phyloP scores from a whole-genome alignment of 352 stramenopile species.

The Thraustotheca clavata region DNA sequence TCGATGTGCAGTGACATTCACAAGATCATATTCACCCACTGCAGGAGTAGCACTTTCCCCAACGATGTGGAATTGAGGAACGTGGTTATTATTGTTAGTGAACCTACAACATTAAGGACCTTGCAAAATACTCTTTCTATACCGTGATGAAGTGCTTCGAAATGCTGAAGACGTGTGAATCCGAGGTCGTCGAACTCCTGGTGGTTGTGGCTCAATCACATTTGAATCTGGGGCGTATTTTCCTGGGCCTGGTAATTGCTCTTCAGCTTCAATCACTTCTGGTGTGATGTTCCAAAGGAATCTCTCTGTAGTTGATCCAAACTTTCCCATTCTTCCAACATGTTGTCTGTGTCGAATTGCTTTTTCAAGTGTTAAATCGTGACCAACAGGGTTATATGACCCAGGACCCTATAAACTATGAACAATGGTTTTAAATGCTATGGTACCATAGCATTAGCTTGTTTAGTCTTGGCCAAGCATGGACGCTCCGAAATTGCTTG shows the following conservation, averaged over 20 bases:
- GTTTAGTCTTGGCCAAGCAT: constrained; percentile 41
- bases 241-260: constrained; percentile 44
- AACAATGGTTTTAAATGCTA: not conserved
- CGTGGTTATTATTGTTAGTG: constrained; percentile 19
- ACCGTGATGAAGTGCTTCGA: constrained; percentile 4
- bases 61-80: constrained; percentile 19
- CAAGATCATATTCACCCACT: constrained; percentile 17
- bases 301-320: constrained; percentile 66
- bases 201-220: constrained; percentile 22
- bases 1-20: constrained; percentile 11
- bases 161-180: constrained; percentile 20
- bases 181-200: constrained; percentile 1
- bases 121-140: not conserved
- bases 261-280: constrained; percentile 37
- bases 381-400: constrained; percentile 8
- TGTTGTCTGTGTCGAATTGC: constrained; percentile 36
- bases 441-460: constrained; percentile 4
- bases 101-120: not conserved
- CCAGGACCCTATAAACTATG: constrained; percentile 5
- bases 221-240: constrained; percentile 36
- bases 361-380: constrained; percentile 35
- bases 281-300: constrained; percentile 51
- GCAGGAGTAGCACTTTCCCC: constrained; percentile 12
- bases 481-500: constrained; percentile 52
- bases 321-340: constrained; percentile 57